Conservation (phyloP, 495 filamentous ascomycete species). For the Aspergillus heteromorphus region DNA sequence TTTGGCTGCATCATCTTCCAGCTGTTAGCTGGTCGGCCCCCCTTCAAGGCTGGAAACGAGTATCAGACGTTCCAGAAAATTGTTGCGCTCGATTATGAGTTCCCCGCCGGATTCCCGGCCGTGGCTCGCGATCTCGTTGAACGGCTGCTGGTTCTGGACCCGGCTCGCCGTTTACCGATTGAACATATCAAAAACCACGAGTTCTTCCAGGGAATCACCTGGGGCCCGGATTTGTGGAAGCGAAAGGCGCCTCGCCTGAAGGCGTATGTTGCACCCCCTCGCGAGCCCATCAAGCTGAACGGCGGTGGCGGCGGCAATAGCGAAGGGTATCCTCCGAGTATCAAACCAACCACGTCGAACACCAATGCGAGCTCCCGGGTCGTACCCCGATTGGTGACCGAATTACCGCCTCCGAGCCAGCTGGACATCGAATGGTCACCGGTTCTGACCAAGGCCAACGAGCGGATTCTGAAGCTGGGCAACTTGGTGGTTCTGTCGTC, state of each 20-base stretch:
- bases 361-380: slow-evolving; percentile 42
- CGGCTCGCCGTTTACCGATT: slow-evolving; percentile 77
- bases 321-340: slow-evolving; percentile 43
- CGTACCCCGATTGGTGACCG: slow-evolving; percentile 83
- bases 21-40: slow-evolving; percentile 84
- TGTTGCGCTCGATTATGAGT: slow-evolving; percentile 87
- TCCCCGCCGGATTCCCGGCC: slow-evolving; percentile 82
- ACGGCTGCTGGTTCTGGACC: slow-evolving; percentile 85
- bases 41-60: slow-evolving; percentile 97
- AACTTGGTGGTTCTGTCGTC: slow-evolving; percentile 78
- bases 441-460: slow-evolving; percentile 82
- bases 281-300: slow-evolving; percentile 81
- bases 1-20: slow-evolving; percentile 99
- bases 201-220: slow-evolving; percentile 89
- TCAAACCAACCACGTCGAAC: slow-evolving; percentile 45
- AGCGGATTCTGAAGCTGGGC: slow-evolving; percentile 91
- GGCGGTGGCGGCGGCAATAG: slow-evolving; percentile 35
- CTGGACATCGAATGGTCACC: slow-evolving; percentile 99
- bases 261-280: slow-evolving; percentile 72
- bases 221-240: slow-evolving; percentile 84
- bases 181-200: slow-evolving; percentile 97
- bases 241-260: slow-evolving; percentile 86
- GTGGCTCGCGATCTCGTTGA: slow-evolving; percentile 90
- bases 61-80: slow-evolving; percentile 99
- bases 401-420: slow-evolving; percentile 91